Base-by-base conservation (phyloP, 78 protist genomes). In the Dictyostelium brefeldianum region DNA sequence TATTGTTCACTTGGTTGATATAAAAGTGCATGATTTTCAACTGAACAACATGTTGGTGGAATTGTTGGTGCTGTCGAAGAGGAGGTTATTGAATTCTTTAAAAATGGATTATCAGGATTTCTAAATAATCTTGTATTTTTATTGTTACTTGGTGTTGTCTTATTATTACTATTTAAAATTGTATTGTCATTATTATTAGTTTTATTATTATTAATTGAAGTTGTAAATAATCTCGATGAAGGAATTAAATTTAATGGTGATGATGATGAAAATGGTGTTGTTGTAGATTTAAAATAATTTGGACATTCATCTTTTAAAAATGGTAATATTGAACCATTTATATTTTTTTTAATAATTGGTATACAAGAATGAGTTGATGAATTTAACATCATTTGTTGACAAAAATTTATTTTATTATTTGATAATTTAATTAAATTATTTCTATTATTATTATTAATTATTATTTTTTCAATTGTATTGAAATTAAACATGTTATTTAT, bases 281-380 rank as follows among this genome's bases (percentile, higher is more conserved):
- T 15, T 53, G 59, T 53, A 15, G 59, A 15, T 14, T 14, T 53
- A 53, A 67, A 62, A 62, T 62, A 62, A 67, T 67, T 41, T 4
- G 75, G 48, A 6, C 75, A 67, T 31, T 67, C 75, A 29, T 67
- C 75, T 67, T 67, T 67, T 67, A 67, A 36, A 67, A 67, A 67
- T 12, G 75, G 75, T 67, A 67, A 67, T 29, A 31, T 67, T 31
- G 41, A 31, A 8, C 56, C 56, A 67, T 31, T 67, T 27, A 27
- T 31, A 67, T 17, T 31, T 17, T 31, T 31, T 31, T 27, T 27
- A 67, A 31, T 41, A 67, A 31, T 27, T 12, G 75, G 41, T 3
- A 67, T 67, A 51, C n/a, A 12, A 51, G 15, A 14, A 67, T 25
- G 48, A 5, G 75, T 29, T 31, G 75, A 12, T 12, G 75, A 67